A percentile compares a stretch with the other conserved stretches of the same genome.
These are phyloP conservation scores for Filobasidium floriforme DNA, from an alignment of 768 basidiomycete species.

Conservation along the genomic window DNA sequence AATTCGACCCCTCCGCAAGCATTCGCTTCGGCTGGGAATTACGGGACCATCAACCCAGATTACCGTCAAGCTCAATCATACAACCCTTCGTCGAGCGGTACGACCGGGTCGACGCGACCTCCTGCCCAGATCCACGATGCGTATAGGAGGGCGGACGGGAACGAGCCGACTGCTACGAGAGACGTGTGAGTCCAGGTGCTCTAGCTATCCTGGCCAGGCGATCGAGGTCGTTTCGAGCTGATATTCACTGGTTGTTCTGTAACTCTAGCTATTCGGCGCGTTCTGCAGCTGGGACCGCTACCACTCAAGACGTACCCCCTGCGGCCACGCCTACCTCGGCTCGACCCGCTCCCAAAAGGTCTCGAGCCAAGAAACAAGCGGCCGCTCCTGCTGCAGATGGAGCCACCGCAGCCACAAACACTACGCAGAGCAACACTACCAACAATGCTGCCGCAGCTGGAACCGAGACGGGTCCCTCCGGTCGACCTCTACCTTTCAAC, in stretches of 20 bases:
- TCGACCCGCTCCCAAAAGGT: neutral
- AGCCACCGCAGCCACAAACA: neutral
- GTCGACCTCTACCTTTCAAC: slow-evolving; percentile 2
- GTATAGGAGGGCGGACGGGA: slow-evolving; percentile 3
- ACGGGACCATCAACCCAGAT: slow-evolving; percentile 5
- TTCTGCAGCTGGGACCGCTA: neutral
- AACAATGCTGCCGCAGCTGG: neutral
- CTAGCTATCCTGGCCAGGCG: neutral
- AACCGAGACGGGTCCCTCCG: neutral
- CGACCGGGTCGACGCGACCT: neutral
- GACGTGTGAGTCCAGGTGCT: neutral
- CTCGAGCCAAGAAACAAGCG: neutral
- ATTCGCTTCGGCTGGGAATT: neutral
- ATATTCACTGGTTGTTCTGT: neutral
- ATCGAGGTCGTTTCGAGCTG: neutral
- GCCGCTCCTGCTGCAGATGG: neutral
- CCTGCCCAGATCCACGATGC: slow-evolving; percentile 4
- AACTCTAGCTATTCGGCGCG: neutral
- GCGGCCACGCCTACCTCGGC: neutral
- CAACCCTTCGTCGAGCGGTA: slow-evolving; percentile 4
- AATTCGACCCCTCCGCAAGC: neutral
- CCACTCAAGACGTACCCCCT: neutral
- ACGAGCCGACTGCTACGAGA: neutral
- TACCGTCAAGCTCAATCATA: slow-evolving; percentile 6
- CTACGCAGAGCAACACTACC: neutral